Evolutionary conservation across 2,329 filamentous ascomycete genomes (phyloP).

Genomic region (Xylogone sp.): DNA sequence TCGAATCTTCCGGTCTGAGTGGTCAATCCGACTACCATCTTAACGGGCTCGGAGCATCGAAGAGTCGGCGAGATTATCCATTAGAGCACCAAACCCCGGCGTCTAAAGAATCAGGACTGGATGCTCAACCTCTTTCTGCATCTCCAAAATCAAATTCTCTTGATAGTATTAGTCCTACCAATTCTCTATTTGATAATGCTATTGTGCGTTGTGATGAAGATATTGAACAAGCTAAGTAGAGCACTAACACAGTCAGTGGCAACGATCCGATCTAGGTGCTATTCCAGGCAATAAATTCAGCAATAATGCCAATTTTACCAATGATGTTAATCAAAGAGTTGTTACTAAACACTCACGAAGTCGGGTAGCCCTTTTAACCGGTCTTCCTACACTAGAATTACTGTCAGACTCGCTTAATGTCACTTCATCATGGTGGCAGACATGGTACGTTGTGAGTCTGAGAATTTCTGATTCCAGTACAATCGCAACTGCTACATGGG

Average conservation of each 20-base stretch:
- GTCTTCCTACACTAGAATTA: conserved; percentile 1
- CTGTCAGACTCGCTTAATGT: conserved; percentile 5
- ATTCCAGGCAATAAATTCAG: too few relatives aligned
- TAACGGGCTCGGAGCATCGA: background rate
- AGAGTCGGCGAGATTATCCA: background rate
- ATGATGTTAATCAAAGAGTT: background rate
- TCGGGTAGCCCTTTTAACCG: conserved; percentile 6
- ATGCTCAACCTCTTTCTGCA: too few relatives aligned
- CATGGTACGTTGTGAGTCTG: conserved; percentile 8
- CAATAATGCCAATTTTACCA: background rate
- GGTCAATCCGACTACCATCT: background rate
- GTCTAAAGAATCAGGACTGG: background rate
- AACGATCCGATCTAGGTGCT: too few relatives aligned
- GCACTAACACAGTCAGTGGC: too few relatives aligned
- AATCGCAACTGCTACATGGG: too few relatives aligned
- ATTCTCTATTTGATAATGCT: conserved; percentile 10
- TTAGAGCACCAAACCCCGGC: background rate
- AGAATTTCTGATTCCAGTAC: too few relatives aligned
- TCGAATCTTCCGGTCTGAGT: background rate
- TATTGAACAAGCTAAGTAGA: too few relatives aligned
- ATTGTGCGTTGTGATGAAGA: conserved; percentile 5
- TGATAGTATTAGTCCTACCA: conserved; percentile 5
- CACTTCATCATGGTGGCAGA: conserved; percentile 11
- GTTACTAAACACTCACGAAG: conserved; percentile 1
- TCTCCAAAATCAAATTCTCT: too few relatives aligned